These are phyloP conservation scores for Lodderomyces theae DNA, from an alignment of 1,139 yeast genomes.

Conservation along the genomic window DNA sequence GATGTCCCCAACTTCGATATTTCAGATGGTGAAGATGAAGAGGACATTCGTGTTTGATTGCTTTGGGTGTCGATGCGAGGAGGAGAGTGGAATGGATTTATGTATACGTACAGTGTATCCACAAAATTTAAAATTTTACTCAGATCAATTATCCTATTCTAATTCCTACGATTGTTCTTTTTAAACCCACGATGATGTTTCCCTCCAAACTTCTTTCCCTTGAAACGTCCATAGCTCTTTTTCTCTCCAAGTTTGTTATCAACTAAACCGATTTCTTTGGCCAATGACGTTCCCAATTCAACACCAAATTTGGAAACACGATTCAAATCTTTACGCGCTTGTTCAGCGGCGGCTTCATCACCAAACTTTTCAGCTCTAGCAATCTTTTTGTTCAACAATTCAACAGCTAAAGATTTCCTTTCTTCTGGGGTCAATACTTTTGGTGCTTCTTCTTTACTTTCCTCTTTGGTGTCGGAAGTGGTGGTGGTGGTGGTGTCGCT, in stretches of 20 bases:
- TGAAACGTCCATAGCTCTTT: conserved; percentile 14
- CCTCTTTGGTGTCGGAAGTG: conserved; percentile 14
- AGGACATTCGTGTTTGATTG: conserved; percentile 5
- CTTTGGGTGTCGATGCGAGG: no score
- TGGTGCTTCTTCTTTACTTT: conserved; percentile 29
- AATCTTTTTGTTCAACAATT: conserved; percentile 63
- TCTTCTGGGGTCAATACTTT: conserved; percentile 62
- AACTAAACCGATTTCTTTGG: conserved; percentile 61
- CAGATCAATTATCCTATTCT: not conserved
- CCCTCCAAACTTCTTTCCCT: conserved; percentile 9
- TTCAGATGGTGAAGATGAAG: conserved; percentile 19
- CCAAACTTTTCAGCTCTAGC: conserved; percentile 79
- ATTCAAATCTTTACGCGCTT: conserved; percentile 56
- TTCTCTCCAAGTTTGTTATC: conserved; percentile 31
- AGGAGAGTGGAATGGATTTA: no score
- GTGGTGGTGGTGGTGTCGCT: conserved; percentile 11
- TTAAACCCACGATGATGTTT: conserved; percentile 7
- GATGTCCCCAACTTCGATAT: conserved; percentile 23
- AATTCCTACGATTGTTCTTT: conserved; percentile 4
- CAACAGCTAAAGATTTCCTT: conserved; percentile 66
- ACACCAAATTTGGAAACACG: conserved; percentile 87
- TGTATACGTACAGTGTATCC: not conserved
- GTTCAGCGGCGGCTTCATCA: conserved; percentile 51
- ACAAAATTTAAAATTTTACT: not conserved
- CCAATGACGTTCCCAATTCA: conserved; percentile 63